Evolutionary conservation across 148 eudicot genomes (phyloP), one percentile per base, ranked within the genome.

Genomic region (Chenopodium suecicum): DNA sequence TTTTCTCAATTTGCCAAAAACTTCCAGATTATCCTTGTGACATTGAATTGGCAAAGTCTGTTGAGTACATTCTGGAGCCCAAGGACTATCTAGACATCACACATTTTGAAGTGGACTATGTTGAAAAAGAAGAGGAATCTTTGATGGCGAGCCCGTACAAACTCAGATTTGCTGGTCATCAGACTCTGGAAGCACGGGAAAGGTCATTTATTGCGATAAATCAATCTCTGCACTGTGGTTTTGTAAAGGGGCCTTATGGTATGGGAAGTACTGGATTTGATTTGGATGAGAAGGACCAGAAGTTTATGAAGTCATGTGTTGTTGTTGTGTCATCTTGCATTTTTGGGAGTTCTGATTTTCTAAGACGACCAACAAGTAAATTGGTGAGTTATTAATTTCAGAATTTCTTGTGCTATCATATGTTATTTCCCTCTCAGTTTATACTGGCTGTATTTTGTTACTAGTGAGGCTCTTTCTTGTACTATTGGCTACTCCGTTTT

Each of bases 281-380:
- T 84, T 85, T 95, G 88, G 89, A 86, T 58, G 91, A 89, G 80
- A 89, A 91, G 81, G 99, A 95, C 81, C 89, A 76, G 75, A 77
- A 73, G 23, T 94, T 82, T 84, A 94, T 91, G 99, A 88, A 80
- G 69, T 85, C 92, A 20, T 95, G 99, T 78, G 71, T 41, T 22
- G 86, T 95, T 80, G 98, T 82, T 65, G 99, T 95, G 27, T 93
- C 99, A 41, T 95, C 99, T 66, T 95, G 99, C 90, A 95, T 93
- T 73, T 95, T 95, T 82, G 98, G 99, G 71, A 95, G 95, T 90
- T 95, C 98, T 47, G 99, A 95, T 85, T 95, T 94, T 83, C 82
- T 95, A 86, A 90, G 99, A 86, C 85, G 98, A 81, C 99, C 99
- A 25, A 85, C 98, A 68, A 92, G 95, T 90, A 93, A 86, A 88